Base-by-base conservation (phyloP, 1,139 yeast species). In the Lodderomyces pseudojiufengensis region DNA sequence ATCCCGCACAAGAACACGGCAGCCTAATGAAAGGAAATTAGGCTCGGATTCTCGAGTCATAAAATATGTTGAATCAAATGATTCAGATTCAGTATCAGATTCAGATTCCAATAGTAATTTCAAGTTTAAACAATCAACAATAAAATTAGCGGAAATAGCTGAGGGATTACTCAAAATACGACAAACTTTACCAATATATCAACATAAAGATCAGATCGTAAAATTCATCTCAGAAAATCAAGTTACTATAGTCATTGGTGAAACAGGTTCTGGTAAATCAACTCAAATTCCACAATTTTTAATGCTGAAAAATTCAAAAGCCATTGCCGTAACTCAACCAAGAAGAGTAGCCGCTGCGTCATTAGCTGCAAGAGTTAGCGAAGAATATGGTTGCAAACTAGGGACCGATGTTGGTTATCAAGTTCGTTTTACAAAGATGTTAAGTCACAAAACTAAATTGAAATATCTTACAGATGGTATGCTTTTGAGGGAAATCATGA, bases 231-330 rank as follows among this genome's bases (percentile, higher is more conserved):
- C 58, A 9, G 47, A 63, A 9, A 76, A 82, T 49, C 80, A 74
- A 43, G 95, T 87, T 4, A 79, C 90, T 0, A 78, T 92, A 4
- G 68, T 92, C 9, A 84, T 92, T 53, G 98, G 98, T 59, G 97
- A 92, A 49, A 92, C 98, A 0, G 98, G 98, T 59, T 87, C 96
- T 6, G 98, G 98, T 65, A 92, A 92, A 56, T 92, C 98, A 3
- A 92, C 98, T 0, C 98, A 92, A 61, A 85, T 92, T 20, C 98
- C 98, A 0, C 98, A 92, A 52, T 87, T 92, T 51, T 59, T 92
- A 25, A 70, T 82, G 63, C 71, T 73, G 0, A 50, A 59, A 24
- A 68, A 65, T 41, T 58, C 63, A 23, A 78, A 76, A 41, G 69
- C 75, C 22, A 80, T 92, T 12, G 97, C 95, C 0, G 90, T 92